Percentiles rank a stretch among this genome's conserved stretches.
Conservation (phyloP, 169 alveolate species). For the Hepatocystis sp. region DNA sequence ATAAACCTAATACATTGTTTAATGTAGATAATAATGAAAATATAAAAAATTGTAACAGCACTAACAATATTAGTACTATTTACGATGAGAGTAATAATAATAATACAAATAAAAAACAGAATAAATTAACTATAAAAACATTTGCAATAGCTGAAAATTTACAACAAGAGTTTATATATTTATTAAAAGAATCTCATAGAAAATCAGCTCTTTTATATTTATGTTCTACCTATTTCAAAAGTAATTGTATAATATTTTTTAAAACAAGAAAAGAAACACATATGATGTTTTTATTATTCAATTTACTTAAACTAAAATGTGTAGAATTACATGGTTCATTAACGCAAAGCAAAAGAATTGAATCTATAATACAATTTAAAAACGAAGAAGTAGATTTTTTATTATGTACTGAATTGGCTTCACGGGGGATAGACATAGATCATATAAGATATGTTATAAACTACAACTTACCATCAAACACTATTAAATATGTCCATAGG, state of each 20-base stretch:
- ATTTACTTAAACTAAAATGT: constrained; percentile 89
- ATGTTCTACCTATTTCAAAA: constrained; percentile 77
- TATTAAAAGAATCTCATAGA: constrained; percentile 68
- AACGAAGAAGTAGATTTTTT: constrained; percentile 90
- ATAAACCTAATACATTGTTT: too few species aligned
- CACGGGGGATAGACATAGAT: constrained; percentile 96
- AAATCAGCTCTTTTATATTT: constrained; percentile 85
- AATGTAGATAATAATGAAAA: constrained; percentile 3
- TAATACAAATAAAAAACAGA: too few species aligned
- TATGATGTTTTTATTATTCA: constrained; percentile 88
- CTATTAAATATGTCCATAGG: constrained; percentile 93
- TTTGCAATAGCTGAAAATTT: constrained; percentile 78
- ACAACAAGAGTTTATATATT: constrained; percentile 80
- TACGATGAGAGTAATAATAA: not conserved
- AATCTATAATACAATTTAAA: constrained; percentile 92
- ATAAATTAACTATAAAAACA: constrained; percentile 18
- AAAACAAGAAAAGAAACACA: constrained; percentile 95
- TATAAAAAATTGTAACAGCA: not conserved
- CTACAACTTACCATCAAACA: constrained; percentile 93
- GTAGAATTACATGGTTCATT: constrained; percentile 97
- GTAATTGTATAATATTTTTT: constrained; percentile 86
- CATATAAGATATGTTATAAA: constrained; percentile 93
- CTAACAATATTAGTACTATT: not conserved
- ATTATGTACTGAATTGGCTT: constrained; percentile 96
- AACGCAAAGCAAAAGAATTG: constrained; percentile 94